phyloP scores from a whole-genome alignment of 2,329 filamentous ascomycete genomes.

The Pseudodiploospora longispora region DNA sequence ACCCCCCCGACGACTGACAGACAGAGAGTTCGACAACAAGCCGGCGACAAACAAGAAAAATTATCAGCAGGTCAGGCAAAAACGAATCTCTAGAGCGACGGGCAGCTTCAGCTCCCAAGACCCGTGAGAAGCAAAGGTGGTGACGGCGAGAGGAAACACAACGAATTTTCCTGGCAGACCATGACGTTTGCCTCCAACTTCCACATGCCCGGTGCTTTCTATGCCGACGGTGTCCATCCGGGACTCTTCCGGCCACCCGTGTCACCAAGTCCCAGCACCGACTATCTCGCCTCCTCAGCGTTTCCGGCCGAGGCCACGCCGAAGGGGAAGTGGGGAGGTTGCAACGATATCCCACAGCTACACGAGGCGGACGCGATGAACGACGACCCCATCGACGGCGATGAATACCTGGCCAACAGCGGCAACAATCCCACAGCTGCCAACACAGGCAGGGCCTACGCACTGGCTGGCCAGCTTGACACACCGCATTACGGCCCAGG shows the following conservation, averaged over 20 bases:
- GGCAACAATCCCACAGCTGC: conserved; percentile 13
- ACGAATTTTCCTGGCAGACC: conserved; percentile 2
- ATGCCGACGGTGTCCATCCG: conserved; percentile 31
- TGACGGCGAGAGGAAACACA: too few relatives aligned
- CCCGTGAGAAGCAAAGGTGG: neutral
- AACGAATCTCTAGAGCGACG: too few relatives aligned
- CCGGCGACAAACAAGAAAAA: too few relatives aligned
- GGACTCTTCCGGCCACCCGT: conserved; percentile 39
- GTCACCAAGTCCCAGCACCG: conserved; percentile 32
- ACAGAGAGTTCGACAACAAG: too few relatives aligned
- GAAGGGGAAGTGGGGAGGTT: conserved; percentile 38
- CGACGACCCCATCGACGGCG: conserved; percentile 7
- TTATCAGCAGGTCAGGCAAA: too few relatives aligned
- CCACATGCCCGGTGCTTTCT: conserved; percentile 28
- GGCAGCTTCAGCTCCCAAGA: conserved; percentile 3
- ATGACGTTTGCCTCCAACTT: conserved; percentile 24
- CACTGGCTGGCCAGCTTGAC: conserved; percentile 46
- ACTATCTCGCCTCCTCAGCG: conserved; percentile 26
- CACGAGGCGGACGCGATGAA: neutral
- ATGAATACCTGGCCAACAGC: conserved; percentile 11
- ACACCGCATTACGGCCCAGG: conserved; percentile 31
- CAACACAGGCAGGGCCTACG: conserved; percentile 27
- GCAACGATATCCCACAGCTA: conserved; percentile 14
- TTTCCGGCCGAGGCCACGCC: conserved; percentile 16
- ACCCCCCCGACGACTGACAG: too few relatives aligned